A percentile compares a stretch with the other conserved stretches of the same genome.
phyloP scores from a whole-genome alignment of 306 rosid genomes.

The Cucurbita maxima region DNA sequence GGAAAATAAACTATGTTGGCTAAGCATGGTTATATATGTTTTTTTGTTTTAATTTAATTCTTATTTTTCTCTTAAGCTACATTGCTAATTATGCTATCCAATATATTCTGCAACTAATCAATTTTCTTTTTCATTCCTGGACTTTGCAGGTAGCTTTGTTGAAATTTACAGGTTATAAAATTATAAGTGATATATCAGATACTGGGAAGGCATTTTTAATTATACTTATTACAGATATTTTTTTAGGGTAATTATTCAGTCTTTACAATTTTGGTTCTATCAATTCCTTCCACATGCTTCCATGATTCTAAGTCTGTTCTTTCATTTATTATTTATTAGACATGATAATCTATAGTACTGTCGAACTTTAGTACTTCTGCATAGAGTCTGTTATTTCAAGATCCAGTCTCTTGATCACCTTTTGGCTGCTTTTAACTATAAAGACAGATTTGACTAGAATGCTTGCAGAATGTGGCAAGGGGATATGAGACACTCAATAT shows the following conservation, averaged over 20 bases:
- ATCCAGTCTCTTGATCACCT: background rate
- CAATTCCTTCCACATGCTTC: background rate
- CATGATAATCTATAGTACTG: background rate
- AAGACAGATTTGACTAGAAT: background rate
- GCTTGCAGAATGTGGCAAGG: background rate
- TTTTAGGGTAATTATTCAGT: conserved; percentile 65
- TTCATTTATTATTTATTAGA: background rate
- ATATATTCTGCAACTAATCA: background rate
- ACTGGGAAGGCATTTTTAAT: conserved; percentile 92
- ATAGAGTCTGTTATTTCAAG: background rate
- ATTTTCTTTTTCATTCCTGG: conserved; percentile 8
- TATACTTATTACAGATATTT: conserved; percentile 75
- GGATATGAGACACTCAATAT: background rate
- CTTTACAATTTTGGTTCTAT: background rate
- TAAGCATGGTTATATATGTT: background rate
- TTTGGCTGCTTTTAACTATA: background rate
- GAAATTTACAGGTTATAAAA: conserved; percentile 91
- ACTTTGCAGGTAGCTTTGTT: conserved; percentile 92
- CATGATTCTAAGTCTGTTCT: background rate
- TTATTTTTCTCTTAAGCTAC: background rate
- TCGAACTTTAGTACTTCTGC: background rate
- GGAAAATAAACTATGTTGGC: background rate
- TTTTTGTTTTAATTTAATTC: background rate
- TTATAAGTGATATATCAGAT: conserved; percentile 77
- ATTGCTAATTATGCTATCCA: background rate